Evolutionary conservation across 2,329 filamentous ascomycete species (phyloP).

Genomic region (Aureobasidium sp.): DNA sequence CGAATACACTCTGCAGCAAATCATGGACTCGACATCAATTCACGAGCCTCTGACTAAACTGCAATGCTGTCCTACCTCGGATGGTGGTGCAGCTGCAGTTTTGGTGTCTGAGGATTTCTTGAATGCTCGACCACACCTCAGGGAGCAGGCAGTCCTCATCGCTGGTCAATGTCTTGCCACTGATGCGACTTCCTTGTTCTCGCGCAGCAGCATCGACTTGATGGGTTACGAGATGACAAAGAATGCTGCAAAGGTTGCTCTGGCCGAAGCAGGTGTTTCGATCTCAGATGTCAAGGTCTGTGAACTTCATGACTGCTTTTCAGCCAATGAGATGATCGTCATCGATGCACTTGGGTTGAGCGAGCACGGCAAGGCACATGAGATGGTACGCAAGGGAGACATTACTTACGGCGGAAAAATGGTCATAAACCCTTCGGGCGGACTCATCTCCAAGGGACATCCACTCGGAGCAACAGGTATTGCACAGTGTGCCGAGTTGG

Average conservation of each 20-base stretch:
- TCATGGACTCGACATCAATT: slow-evolving; percentile 68
- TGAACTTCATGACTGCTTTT: slow-evolving; percentile 96
- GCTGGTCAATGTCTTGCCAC: slow-evolving; percentile 85
- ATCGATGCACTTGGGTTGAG: slow-evolving; percentile 77
- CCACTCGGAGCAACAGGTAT: slow-evolving; percentile 90
- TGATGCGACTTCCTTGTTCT: slow-evolving; percentile 73
- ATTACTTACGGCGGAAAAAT: slow-evolving; percentile 82
- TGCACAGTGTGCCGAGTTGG: slow-evolving; percentile 87
- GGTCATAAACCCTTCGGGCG: slow-evolving; percentile 87
- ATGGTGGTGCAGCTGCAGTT: slow-evolving; percentile 81
- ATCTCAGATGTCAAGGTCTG: slow-evolving; percentile 69
- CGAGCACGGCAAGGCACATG: slow-evolving; percentile 76
- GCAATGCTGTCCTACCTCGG: slow-evolving; percentile 96
- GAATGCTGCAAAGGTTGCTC: slow-evolving; percentile 60
- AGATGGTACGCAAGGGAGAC: slow-evolving; percentile 76
- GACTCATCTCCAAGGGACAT: slow-evolving; percentile 92
- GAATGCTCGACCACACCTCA: slow-evolving; percentile 72
- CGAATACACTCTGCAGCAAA: slow-evolving; percentile 79
- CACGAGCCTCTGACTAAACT: slow-evolving; percentile 86
- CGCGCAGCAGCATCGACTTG: slow-evolving; percentile 71
- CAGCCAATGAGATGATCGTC: slow-evolving; percentile 83
- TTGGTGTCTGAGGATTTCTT: slow-evolving; percentile 86
- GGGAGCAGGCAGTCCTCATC: slow-evolving; percentile 74
- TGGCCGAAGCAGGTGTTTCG: slow-evolving; percentile 60
- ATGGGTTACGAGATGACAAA: slow-evolving; percentile 82